A percentile compares a stretch with the other conserved stretches of the same genome.
Conservation (phyloP, 345 rosid genomes). For the Sapria himalayana region DNA sequence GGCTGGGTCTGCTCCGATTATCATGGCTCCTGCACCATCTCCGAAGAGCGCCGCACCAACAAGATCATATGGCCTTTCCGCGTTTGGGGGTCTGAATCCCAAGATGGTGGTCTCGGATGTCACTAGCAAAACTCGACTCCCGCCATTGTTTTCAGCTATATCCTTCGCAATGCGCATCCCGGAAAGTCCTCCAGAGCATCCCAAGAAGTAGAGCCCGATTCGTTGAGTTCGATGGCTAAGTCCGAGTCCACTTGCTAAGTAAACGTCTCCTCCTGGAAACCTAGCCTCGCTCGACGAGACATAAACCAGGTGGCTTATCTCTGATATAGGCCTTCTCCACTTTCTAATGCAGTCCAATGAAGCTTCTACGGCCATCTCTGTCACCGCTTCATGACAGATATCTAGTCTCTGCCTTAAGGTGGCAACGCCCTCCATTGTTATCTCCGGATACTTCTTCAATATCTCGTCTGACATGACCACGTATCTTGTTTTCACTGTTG, state of each 20-base stretch:
- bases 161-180: constrained; percentile 91
- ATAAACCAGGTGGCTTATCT: constrained; percentile 84
- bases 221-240: constrained; percentile 62
- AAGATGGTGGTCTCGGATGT: constrained; percentile 87
- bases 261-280: constrained; percentile 76
- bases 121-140: constrained; percentile 65
- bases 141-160: constrained; percentile 85
- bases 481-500: constrained; percentile 83
- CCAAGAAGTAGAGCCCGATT: constrained; percentile 63
- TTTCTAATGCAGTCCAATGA: constrained; percentile 53
- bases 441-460: constrained; percentile 63
- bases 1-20: constrained; percentile 55
- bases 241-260: constrained; percentile 67
- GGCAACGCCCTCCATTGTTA: constrained; percentile 60
- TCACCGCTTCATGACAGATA: constrained; percentile 66
- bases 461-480: constrained; percentile 97
- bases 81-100: constrained; percentile 84
- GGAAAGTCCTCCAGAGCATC: constrained; percentile 91
- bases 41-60: constrained; percentile 96
- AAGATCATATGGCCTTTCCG: constrained; percentile 67
- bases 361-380: constrained; percentile 80
- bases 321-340: constrained; percentile 60
- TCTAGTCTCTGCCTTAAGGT: constrained; percentile 61
- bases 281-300: constrained; percentile 95
- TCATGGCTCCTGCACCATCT: constrained; percentile 81